These are phyloP conservation scores for Sedum album DNA, from an alignment of 164 flowering plant species.

Conservation along the genomic window DNA sequence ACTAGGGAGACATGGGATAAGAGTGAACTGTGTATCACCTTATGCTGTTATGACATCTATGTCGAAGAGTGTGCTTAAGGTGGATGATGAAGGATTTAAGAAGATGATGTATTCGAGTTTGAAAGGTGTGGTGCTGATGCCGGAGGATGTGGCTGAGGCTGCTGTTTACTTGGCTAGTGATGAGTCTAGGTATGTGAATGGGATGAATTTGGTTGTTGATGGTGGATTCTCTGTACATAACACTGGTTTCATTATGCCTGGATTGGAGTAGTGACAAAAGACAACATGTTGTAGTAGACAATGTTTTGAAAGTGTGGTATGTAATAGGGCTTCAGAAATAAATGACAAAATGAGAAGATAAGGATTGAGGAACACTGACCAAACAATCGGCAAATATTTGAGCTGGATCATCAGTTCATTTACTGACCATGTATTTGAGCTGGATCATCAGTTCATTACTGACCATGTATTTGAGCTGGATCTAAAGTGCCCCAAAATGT, in stretches of 20 bases:
- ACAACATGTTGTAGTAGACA: too few species aligned
- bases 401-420: too few species aligned
- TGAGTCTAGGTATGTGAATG: neutral
- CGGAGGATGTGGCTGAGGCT: neutral
- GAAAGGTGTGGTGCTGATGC: neutral
- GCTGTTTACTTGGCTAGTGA: neutral
- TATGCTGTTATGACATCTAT: neutral
- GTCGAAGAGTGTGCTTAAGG: neutral
- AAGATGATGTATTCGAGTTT: neutral
- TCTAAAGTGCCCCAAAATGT: too few species aligned
- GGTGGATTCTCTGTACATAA: neutral
- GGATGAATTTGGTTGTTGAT: neutral
- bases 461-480: too few species aligned
- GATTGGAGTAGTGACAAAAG: neutral
- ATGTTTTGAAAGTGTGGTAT: neutral
- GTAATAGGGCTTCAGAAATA: too few species aligned
- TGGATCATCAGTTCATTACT: too few species aligned
- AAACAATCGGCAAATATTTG: too few species aligned
- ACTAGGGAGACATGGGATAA: neutral
- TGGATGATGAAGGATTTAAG: neutral
- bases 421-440: too few species aligned
- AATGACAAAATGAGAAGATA: too few species aligned
- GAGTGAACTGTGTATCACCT: neutral
- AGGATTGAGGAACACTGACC: too few species aligned
- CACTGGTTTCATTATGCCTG: neutral